Evolutionary conservation across 108 stramenopile species (phyloP), one percentile per base, ranked within the genome.

Genomic region (Mediolabrus comicus): DNA sequence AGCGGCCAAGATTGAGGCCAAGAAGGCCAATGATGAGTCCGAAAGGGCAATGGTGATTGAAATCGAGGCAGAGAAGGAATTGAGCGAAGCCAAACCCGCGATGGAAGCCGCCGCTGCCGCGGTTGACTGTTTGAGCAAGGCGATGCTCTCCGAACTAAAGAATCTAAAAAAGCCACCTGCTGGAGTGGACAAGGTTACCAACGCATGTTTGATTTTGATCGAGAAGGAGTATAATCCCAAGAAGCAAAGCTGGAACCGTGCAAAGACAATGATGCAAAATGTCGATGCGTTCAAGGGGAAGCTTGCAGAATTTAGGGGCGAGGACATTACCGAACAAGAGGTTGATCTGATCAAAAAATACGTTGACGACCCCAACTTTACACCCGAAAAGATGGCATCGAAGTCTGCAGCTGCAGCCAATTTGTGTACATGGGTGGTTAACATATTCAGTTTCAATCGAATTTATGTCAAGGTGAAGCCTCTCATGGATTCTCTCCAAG

Each of bases 381-480:
- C 81, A 12, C 79, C 80, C 14, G 89, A 95, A 4, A 87, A 80
- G 74, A 96, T 96, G 94, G 41, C 84, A 65, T 87, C 81, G 52
- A 92, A 89, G 63, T 95, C 92, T 14, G 91, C 86, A 1, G 95
- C 95, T 12, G 95, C 95, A 12, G 90, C 91, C 8, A 92, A 93
- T 59, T 72, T 95, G 59, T 92, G 92, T 68, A 87, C 83, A 16
- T 96, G 93, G 92, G 94, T 96, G 30, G 84, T 91, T 12, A 91
- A 89, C 59, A 92, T 92, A 70, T 88, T 87, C 72, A 78, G 71
- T 17, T 96, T 84, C 87, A 96, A 96, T 85, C 82, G 95, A 28
- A 94, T 96, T 53, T 95, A 93, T 67, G 92, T 95, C 38, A 95
- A 92, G 71, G 95, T 96, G 16, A 94, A 95, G 58, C 95, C 95